Evolutionary conservation across 1,139 yeast genomes (phyloP), one percentile per base, ranked within the genome.

Genomic region (Candida sanyaensis): DNA sequence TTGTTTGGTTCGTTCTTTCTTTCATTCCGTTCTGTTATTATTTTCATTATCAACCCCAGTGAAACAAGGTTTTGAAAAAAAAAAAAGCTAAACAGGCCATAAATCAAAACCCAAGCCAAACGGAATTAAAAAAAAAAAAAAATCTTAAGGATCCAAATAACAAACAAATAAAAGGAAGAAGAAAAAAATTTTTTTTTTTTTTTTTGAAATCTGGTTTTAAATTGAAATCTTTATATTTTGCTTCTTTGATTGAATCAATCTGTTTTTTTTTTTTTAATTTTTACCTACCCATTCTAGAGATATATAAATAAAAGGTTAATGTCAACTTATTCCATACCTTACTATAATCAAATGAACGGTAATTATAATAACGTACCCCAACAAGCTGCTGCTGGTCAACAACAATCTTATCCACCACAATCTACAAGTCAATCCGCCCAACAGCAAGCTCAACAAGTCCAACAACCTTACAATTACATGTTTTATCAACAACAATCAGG

Each of bases 391-490:
- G 43, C 49, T 7, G 47, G 31, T 41, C 55, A 52, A 29, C 49
- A 34, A 37, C 50, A 36, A 37, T 52, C 42, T 12, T 51, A 49
- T 38, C 45, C 50, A n/a, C 53, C 44, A 24, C 57, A 48, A 40
- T n/a, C 42, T 5, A 23, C 42, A 8, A 32, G 28, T 21, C 34
- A 40, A 21, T 11, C 42, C 9, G 9, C 32, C 33, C 41, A 37
- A 30, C 37, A 37, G 40, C 50, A 32, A 26, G 43, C 38, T 7
- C 47, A 51, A 29, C 48, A 44, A 13, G 57, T 53, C 6, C 55
- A 56, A 46, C 61, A 54, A 41, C 53, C 58, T 21, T 59, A 61
- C 11, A 60, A 61, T 44, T 60, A 61, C 43, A 53, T 57, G 59
- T 59, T 58, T 45, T 62, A 62, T 44, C 63, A 60, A 46, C 55